These are phyloP conservation scores for Funneliformis mosseae DNA, from an alignment of 192 early-diverging fungal species.

Conservation along the genomic window DNA sequence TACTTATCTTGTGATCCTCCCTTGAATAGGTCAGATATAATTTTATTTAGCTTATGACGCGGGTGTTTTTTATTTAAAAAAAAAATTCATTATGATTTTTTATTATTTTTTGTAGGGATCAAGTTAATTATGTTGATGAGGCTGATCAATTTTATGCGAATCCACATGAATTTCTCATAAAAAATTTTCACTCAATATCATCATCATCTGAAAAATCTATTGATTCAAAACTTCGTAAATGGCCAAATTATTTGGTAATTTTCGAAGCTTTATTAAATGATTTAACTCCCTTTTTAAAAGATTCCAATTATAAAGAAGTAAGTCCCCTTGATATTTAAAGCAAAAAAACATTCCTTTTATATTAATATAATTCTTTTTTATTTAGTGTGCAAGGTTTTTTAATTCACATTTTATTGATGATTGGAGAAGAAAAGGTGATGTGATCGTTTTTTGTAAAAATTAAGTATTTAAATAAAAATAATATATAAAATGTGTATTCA, in stretches of 20 bases:
- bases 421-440: conserved; percentile 74
- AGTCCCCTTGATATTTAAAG: too few relatives aligned
- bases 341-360: too few relatives aligned
- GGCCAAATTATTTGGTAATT: conserved; percentile 77
- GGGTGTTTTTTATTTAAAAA: neutral
- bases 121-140: conserved; percentile 63
- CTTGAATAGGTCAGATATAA: conserved; percentile 49
- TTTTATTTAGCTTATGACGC: neutral
- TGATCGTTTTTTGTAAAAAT: conserved; percentile 70
- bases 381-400: conserved; percentile 81
- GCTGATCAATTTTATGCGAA: conserved; percentile 78
- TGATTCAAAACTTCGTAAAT: conserved; percentile 36
- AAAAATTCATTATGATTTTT: too few relatives aligned
- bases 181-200: conserved; percentile 37
- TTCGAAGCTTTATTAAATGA: conserved; percentile 66
- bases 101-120: conserved; percentile 13
- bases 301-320: conserved; percentile 61
- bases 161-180: conserved; percentile 60
- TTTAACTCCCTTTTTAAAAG: conserved; percentile 42
- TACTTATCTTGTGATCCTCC: conserved; percentile 95
- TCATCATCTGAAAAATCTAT: neutral
- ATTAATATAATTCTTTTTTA: too few relatives aligned
- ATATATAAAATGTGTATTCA: too few relatives aligned
- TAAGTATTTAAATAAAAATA: too few relatives aligned
- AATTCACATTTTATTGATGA: conserved; percentile 91